Percentiles rank a stretch among this genome's conserved stretches.
These are phyloP conservation scores for Vaccinium macrocarpon DNA, from an alignment of 148 eudicot genomes.

Conservation along the genomic window DNA sequence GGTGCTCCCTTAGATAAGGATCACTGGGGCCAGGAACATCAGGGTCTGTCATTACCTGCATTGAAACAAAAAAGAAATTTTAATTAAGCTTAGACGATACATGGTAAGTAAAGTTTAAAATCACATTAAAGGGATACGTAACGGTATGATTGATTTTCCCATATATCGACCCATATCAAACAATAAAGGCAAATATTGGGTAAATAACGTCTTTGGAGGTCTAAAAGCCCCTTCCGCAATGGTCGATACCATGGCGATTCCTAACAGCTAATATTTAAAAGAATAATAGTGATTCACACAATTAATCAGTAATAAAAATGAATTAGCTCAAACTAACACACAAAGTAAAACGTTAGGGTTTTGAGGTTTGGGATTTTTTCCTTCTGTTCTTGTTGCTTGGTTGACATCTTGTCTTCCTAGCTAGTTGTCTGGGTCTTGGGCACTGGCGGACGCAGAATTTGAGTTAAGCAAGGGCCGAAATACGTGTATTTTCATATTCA, in stretches of 20 bases:
- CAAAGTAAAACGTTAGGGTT: neutral
- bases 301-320: neutral
- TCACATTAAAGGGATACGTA: neutral
- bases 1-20: conserved; percentile 59
- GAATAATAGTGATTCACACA: no score
- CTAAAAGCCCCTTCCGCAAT: no score
- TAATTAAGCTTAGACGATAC: neutral
- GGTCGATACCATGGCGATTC: no score
- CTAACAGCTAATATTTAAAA: neutral
- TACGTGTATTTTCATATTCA: no score
- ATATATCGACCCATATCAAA: neutral
- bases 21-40: conserved; percentile 74
- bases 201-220: neutral
- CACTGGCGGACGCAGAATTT: no score
- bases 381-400: no score
- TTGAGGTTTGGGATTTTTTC: no score
- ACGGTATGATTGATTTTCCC: no score
- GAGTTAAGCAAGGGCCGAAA: no score
- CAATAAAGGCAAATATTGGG: neutral
- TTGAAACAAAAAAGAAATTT: neutral
- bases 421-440: no score
- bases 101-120: neutral
- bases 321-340: neutral
- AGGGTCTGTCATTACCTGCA: conserved; percentile 60
- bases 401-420: no score